These are phyloP conservation scores for Eucalyptus sp. DNA, from an alignment of 345 rosid species.

Conservation along the genomic window DNA sequence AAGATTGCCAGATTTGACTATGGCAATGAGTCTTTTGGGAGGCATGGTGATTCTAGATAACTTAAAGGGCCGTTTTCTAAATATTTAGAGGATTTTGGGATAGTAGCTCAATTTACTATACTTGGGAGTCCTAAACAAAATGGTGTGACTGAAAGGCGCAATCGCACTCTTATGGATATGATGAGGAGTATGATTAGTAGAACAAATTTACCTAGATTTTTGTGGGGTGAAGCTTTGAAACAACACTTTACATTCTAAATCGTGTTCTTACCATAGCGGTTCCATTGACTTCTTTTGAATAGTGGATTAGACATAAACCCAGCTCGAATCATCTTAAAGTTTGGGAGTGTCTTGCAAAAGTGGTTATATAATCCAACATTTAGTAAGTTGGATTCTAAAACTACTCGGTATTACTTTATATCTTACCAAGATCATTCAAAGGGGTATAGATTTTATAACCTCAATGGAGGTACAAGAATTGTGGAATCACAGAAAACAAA, in stretches of 20 bases:
- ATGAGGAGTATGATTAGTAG: neutral
- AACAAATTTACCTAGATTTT: no score
- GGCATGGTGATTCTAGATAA: neutral
- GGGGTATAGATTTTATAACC: neutral
- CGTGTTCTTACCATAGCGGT: neutral
- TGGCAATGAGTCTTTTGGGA: neutral
- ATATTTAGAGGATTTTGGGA: neutral
- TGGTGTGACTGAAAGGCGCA: neutral
- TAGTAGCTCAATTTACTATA: no score
- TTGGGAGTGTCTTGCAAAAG: neutral
- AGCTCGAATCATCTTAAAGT: no score
- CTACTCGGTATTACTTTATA: no score
- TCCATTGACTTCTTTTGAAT: neutral
- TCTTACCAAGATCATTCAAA: neutral
- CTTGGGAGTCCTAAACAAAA: neutral
- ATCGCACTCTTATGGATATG: neutral
- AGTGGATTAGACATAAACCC: no score
- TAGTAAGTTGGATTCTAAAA: neutral
- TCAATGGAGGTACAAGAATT: no score
- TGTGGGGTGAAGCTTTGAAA: neutral
- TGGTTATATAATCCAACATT: neutral
- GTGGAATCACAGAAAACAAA: neutral
- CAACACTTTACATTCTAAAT: neutral
- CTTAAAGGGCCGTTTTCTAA: neutral
- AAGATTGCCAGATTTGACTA: rapidly evolving